Evolutionary conservation across 768 basidiomycete genomes (phyloP).

Genomic region (Pleurotus sapidus): DNA sequence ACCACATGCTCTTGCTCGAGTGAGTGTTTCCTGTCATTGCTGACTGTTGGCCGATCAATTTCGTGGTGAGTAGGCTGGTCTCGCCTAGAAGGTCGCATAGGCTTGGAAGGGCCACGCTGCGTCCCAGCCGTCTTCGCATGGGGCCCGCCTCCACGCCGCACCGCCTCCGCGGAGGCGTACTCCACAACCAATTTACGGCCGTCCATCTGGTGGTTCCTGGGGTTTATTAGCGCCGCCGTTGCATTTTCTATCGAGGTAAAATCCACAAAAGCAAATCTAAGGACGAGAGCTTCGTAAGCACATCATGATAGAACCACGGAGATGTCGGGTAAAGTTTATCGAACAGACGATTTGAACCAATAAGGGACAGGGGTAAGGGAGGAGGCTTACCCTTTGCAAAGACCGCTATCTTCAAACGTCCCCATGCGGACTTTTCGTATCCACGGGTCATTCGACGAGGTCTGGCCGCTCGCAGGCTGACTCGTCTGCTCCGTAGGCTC

Average conservation of each 20-base stretch:
- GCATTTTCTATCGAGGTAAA: slow-evolving; percentile 79
- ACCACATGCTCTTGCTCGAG: not conserved
- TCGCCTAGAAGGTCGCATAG: not conserved
- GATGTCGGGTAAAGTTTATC: not conserved
- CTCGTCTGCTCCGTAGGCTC: slow-evolving; percentile 20
- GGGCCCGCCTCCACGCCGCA: slow-evolving; percentile 62
- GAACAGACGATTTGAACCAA: not conserved
- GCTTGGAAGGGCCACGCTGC: not conserved
- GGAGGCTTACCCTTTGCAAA: slow-evolving; percentile 84
- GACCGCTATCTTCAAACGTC: slow-evolving; percentile 93
- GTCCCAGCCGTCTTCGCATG: not conserved
- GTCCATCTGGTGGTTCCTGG: slow-evolving; percentile 79
- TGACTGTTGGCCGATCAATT: not conserved
- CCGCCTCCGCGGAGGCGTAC: slow-evolving; percentile 87
- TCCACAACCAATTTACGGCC: slow-evolving; percentile 86
- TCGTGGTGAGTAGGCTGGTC: not conserved
- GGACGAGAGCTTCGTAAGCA: not conserved
- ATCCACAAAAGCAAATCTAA: slow-evolving; percentile 92
- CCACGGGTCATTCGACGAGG: slow-evolving; percentile 40
- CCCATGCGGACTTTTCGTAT: slow-evolving; percentile 88
- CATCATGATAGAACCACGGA: not conserved
- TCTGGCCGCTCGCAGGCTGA: not conserved
- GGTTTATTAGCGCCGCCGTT: slow-evolving; percentile 77
- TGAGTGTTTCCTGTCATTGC: slow-evolving; percentile 6
- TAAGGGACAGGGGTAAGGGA: not conserved